Conservation (phyloP, 352 stramenopile species). For the Phytophthora lateralis region DNA sequence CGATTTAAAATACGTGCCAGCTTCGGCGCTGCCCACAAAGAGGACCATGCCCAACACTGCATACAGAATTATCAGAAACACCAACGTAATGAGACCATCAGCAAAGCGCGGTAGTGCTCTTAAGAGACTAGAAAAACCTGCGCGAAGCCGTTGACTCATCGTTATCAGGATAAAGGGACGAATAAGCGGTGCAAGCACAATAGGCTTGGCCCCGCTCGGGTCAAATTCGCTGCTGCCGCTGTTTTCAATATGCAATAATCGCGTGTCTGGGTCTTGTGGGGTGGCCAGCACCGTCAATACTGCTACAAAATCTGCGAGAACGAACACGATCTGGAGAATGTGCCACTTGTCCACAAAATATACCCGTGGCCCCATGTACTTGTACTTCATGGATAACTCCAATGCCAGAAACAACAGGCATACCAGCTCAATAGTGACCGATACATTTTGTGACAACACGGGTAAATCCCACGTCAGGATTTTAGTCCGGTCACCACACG, state of each 20-base stretch:
- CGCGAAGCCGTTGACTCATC: slow-evolving; percentile 56
- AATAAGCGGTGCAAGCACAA: slow-evolving; percentile 50
- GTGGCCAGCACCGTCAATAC: slow-evolving; percentile 45
- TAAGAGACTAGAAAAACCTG: slow-evolving; percentile 55
- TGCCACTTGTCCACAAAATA: slow-evolving; percentile 68
- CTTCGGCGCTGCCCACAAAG: slow-evolving; percentile 66
- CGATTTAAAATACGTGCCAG: slow-evolving; percentile 49
- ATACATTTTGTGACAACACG: slow-evolving; percentile 32
- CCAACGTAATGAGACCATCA: slow-evolving; percentile 52
- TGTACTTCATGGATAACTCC: slow-evolving; percentile 57
- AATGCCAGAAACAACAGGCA: slow-evolving; percentile 48
- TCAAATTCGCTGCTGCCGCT: not conserved
- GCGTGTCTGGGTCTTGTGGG: slow-evolving; percentile 5
- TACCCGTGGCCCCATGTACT: slow-evolving; percentile 50
- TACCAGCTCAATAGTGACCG: slow-evolving; percentile 46
- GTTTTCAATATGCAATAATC: not conserved
- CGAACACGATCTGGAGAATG: slow-evolving; percentile 48
- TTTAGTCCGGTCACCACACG: slow-evolving; percentile 39
- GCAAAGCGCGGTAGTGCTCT: slow-evolving; percentile 45
- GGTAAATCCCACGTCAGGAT: slow-evolving; percentile 46
- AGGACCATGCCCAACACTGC: slow-evolving; percentile 65
- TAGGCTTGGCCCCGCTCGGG: slow-evolving; percentile 23
- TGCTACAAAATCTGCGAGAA: slow-evolving; percentile 48
- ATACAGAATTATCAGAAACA: slow-evolving; percentile 60
- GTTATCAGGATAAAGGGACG: slow-evolving; percentile 53